Conservation (phyloP, 805 yeast genomes). For the Komagataella pseudopastoris region DNA sequence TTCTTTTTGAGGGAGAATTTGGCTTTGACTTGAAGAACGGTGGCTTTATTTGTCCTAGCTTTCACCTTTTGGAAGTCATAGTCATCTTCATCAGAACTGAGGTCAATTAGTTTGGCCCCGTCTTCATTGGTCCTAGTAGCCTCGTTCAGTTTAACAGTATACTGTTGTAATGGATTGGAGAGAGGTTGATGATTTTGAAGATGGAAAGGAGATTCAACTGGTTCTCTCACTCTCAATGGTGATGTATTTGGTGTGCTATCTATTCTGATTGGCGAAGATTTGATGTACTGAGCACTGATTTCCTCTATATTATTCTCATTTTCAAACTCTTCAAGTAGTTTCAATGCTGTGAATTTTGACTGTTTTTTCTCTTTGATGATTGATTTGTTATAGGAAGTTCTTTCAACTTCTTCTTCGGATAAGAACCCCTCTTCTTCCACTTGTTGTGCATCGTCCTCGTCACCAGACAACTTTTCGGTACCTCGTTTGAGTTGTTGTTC, state of each 20-base stretch:
- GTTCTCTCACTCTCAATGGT: background rate
- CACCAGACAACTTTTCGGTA: background rate
- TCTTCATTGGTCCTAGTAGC: background rate
- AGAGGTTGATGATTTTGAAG: background rate
- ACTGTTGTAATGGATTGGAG: background rate
- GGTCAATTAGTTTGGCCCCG: slow-evolving; percentile 1
- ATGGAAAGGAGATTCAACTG: background rate
- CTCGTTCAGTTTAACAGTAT: background rate
- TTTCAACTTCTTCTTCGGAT: background rate
- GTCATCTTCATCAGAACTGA: slow-evolving; percentile 6
- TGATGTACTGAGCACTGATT: background rate
- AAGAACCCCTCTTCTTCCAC: background rate
- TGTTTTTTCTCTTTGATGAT: background rate
- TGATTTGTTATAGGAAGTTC: background rate
- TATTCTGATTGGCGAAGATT: background rate
- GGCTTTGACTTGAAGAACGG: slow-evolving; percentile 6
- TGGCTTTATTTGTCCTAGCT: slow-evolving; percentile 5
- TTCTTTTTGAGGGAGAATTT: slow-evolving; percentile 1
- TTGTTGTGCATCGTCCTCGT: background rate
- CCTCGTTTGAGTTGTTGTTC: background rate
- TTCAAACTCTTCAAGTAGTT: background rate
- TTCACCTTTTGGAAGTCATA: slow-evolving; percentile 4
- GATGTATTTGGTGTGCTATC: background rate
- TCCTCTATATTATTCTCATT: background rate
- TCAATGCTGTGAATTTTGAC: background rate